These are phyloP conservation scores for Eucalyptus tenuipes DNA, from an alignment of 345 rosid species.

Conservation along the genomic window DNA sequence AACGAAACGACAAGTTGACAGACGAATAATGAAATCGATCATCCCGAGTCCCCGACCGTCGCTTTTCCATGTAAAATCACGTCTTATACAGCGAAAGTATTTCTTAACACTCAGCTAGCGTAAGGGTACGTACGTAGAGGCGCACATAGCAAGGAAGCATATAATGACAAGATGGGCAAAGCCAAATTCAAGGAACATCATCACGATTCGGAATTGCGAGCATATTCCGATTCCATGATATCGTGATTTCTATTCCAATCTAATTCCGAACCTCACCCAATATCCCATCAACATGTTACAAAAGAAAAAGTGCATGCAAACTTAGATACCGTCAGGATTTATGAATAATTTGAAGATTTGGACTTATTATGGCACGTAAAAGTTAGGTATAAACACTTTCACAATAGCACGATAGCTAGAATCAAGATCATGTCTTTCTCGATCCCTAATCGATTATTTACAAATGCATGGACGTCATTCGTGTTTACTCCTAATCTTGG, in stretches of 20 bases:
- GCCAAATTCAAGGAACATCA: not conserved
- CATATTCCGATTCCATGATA: rapidly evolving
- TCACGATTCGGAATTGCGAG: not conserved
- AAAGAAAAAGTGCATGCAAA: rapidly evolving
- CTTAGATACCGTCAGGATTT: rapidly evolving
- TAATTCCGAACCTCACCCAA: not conserved
- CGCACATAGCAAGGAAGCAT: not conserved
- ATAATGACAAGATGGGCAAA: not conserved
- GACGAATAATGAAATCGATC: not conserved
- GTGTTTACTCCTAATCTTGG: not conserved
- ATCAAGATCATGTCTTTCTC: not conserved
- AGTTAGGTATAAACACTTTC: not conserved
- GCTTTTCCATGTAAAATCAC: not conserved
- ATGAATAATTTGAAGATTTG: not conserved
- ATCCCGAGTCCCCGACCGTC: too few relatives aligned
- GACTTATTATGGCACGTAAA: not conserved
- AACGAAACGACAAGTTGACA: not conserved
- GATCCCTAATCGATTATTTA: not conserved
- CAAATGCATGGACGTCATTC: not conserved
- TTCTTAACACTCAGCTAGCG: not conserved
- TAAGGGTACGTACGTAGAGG: not conserved
- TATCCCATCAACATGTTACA: not conserved
- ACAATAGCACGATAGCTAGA: not conserved
- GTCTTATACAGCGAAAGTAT: not conserved
- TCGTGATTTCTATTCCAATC: not conserved